Evolutionary conservation across 306 rosid species (phyloP).

Genomic region (Acacia confusa): DNA sequence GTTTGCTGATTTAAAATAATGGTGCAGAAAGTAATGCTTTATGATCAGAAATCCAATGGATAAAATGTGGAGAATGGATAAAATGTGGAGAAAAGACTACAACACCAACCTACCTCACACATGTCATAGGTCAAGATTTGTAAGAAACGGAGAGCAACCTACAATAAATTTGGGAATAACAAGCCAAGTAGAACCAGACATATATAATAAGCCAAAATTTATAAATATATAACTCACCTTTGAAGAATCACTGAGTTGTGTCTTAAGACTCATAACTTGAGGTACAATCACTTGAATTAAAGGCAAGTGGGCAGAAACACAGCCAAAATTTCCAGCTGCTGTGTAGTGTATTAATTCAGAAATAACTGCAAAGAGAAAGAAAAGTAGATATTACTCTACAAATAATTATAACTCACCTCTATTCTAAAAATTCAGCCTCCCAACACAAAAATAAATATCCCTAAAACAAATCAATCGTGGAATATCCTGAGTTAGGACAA

Average conservation of each 20-base stretch:
- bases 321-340: slow-evolving; percentile 64
- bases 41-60: too few relatives aligned
- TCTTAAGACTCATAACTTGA: slow-evolving; percentile 86
- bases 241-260: slow-evolving; percentile 88
- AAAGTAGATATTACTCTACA: background rate
- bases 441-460: background rate
- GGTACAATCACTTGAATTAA: slow-evolving; percentile 96
- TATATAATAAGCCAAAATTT: too few relatives aligned
- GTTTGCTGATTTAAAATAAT: too few relatives aligned
- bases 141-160: too few relatives aligned
- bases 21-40: too few relatives aligned
- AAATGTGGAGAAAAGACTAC: too few relatives aligned
- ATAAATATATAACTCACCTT: slow-evolving; percentile 69
- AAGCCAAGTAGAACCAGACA: too few relatives aligned
- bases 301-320: slow-evolving; percentile 78
- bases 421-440: background rate
- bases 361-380: slow-evolving; percentile 66
- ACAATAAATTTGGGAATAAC: too few relatives aligned
- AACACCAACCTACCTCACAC: too few relatives aligned
- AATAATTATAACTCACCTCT: background rate
- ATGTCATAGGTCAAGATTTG: too few relatives aligned
- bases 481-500: background rate
- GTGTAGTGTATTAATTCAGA: slow-evolving; percentile 97
- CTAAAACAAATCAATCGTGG: background rate
- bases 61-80: too few relatives aligned